Evolutionary conservation across 2,329 filamentous ascomycete genomes (phyloP).

Genomic region (Diaporthe helianthi): DNA sequence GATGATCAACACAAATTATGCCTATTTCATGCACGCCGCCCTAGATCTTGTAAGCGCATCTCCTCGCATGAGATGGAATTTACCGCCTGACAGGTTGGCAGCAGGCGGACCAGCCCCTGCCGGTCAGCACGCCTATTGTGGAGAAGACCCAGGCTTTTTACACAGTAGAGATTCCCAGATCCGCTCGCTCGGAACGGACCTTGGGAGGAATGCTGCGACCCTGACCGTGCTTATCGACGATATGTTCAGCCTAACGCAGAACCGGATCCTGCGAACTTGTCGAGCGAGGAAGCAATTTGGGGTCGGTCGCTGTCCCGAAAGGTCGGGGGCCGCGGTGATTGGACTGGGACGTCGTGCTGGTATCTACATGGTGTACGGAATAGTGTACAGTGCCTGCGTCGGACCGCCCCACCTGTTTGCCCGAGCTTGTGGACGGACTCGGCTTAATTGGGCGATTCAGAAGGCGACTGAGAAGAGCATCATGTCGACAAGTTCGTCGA

Average conservation of each 20-base stretch:
- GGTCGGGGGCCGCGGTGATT: background rate
- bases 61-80: background rate
- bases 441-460: background rate
- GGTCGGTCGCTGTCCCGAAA: conserved; percentile 1
- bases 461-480: conserved; percentile 3
- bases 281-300: background rate
- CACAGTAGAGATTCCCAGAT: conserved; percentile 9
- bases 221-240: background rate
- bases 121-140: conserved; percentile 20
- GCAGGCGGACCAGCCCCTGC: conserved; percentile 19
- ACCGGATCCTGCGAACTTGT: background rate
- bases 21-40: background rate
- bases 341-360: background rate
- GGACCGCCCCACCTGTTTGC: conserved; percentile 15
- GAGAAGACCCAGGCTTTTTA: conserved; percentile 20
- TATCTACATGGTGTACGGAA: background rate
- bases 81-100: conserved; percentile 12
- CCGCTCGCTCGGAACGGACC: conserved; percentile 25
- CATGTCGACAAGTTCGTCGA: background rate
- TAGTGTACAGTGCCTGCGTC: background rate
- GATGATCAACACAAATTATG: background rate
- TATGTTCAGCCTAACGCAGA: background rate
- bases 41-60: background rate
- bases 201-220: conserved; percentile 13
- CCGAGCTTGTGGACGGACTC: conserved; percentile 11